Evolutionary conservation across 2,329 filamentous ascomycete species (phyloP), one percentile per base, ranked within the genome.

Genomic region (Raffaelea deltoideospora): DNA sequence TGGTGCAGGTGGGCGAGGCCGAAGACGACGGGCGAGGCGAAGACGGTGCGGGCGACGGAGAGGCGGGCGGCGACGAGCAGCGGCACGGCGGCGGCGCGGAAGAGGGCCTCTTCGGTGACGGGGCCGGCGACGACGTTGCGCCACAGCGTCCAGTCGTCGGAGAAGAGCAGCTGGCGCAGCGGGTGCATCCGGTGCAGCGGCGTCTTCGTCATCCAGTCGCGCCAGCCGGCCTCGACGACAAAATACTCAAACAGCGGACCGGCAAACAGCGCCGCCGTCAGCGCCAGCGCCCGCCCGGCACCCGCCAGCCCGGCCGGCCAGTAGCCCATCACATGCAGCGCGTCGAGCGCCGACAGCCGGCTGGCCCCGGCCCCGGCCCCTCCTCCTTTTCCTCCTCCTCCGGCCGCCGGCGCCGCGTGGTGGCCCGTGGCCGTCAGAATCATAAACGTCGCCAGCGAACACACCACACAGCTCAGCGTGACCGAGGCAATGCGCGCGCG

Each of bases 1-100:
- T 98, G 90, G 58, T 98, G 88, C 33, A 93, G 59, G 59, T 98
- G 90, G 8, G 90, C 87, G 31, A 94, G 75, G 35, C 88, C 88
- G 53, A 96, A 96, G 54, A 94, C 79, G 10, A 95, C 62, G 7
- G 88, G 88, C 2, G 84, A 83, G 10, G 84, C 61, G 58, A 93
- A 85, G 50, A 93, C 72, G 45, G 83, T 85, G 29, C 62, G 61
- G 3, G 50, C 45, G 21, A 65, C 50, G 31, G 67, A 65, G 35
- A 74, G 62, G 31, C 68, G 69, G 17, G 85, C 76, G 34, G 86
- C 63, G 22, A 95, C 61, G 51, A 95, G 78, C 10, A 95, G 67
- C 2, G 88, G 82, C 28, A 95, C 69, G 36, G 87, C 77, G 46
- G 86, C 75, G 4, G 84, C 85, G 51, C 90, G 82, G 65, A 95